Percentiles rank a stretch among this genome's conserved stretches.
phyloP scores from a whole-genome alignment of 768 basidiomycete genomes.

The Psilocybe tampanensis region DNA sequence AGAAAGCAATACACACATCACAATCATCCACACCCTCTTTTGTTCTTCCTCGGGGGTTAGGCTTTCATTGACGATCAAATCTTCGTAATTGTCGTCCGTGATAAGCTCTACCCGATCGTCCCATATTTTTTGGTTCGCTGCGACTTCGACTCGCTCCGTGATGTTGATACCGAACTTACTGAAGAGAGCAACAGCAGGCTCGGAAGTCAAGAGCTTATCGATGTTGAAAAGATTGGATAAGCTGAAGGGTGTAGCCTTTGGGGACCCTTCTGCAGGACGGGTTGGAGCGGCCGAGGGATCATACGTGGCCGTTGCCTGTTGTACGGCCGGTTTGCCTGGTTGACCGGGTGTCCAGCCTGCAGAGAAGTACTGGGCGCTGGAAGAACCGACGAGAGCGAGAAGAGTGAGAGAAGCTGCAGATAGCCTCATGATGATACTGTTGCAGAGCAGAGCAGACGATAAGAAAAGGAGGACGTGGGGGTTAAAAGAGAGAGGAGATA shows the following conservation, averaged over 20 bases:
- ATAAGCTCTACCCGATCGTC: conserved; percentile 76
- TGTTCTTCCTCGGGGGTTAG: conserved; percentile 65
- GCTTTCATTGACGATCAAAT: conserved; percentile 70
- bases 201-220: conserved; percentile 49
- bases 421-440: conserved; percentile 60
- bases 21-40: conserved; percentile 73
- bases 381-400: conserved; percentile 38
- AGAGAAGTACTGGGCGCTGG: conserved; percentile 75
- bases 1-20: conserved; percentile 58
- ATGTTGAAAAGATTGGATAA: conserved; percentile 37
- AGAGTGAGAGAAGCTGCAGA: conserved; percentile 33
- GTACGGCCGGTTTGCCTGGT: conserved; percentile 34
- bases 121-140: conserved; percentile 49
- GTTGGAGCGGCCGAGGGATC: conserved; percentile 18
- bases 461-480: conserved; percentile 7
- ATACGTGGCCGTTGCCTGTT: conserved; percentile 22
- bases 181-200: conserved; percentile 58
- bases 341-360: conserved; percentile 83
- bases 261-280: conserved; percentile 21
- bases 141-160: conserved; percentile 49
- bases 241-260: conserved; percentile 26
- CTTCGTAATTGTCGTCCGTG: conserved; percentile 80
- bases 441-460: conserved; percentile 16
- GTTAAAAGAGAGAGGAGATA: conserved; percentile 6
- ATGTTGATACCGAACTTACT: conserved; percentile 70